Evolutionary conservation across 768 basidiomycete genomes (phyloP).

Genomic region (Russula brevipes): DNA sequence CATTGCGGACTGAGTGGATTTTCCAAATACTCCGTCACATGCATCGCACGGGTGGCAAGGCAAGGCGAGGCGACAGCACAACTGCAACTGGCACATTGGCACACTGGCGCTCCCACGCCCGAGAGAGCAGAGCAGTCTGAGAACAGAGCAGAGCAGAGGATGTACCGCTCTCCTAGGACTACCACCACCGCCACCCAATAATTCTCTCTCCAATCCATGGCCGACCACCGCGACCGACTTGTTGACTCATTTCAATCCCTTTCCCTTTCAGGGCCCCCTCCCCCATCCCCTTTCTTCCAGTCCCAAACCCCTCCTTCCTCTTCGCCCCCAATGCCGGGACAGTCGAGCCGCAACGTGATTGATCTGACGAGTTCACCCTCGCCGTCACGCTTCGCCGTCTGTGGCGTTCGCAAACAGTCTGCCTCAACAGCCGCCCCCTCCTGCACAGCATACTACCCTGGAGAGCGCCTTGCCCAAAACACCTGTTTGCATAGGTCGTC

Average conservation of each 20-base stretch:
- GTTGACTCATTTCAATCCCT: conserved; percentile 14
- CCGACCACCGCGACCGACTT: conserved; percentile 2
- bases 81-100: too few species aligned
- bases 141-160: too few species aligned
- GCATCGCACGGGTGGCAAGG: too few species aligned
- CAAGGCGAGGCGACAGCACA: too few species aligned
- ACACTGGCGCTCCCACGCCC: too few species aligned
- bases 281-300: conserved; percentile 15
- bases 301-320: not conserved
- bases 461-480: conserved; percentile 70
- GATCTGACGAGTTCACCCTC: conserved; percentile 19
- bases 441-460: conserved; percentile 34
- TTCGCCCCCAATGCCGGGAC: conserved; percentile 2
- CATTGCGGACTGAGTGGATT: too few species aligned
- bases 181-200: not conserved
- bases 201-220: too few species aligned
- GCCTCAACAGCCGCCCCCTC: conserved; percentile 22
- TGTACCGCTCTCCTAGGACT: not conserved
- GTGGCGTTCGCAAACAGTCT: too few species aligned
- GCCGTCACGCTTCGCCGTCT: too few species aligned
- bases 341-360: conserved; percentile 11
- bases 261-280: conserved; percentile 10
- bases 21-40: too few species aligned
- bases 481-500: conserved; percentile 82
- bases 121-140: too few species aligned